Base-by-base conservation (phyloP, 371 early-diverging fungal genomes). In the Scutellospora calospora region DNA sequence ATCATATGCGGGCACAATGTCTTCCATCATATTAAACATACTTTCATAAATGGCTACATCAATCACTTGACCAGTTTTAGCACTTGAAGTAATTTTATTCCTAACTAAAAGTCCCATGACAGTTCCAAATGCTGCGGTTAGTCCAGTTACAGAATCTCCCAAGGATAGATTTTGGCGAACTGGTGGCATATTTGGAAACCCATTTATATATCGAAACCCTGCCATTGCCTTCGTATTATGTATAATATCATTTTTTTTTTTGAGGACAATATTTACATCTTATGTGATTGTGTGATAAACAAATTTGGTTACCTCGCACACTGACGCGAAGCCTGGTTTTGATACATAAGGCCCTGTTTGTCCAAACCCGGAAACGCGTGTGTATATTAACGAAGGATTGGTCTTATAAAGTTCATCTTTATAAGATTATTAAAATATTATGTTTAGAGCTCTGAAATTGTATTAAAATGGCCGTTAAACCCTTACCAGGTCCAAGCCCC, bases 11-110 rank as follows among this genome's bases (percentile, higher is more conserved):
- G 90, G 89, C 27, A 90, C 79, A 60, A 88, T 83, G 9, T 88
- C 84, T 72, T 90, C 90, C 88, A 89, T 89, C 89, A 90, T 87
- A 55, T 88, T 89, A 57, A 90, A 79, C 69, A 90, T 83, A 62
- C 85, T 85, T 60, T 90, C 90, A 79, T 89, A 89, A 59, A 90
- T 89, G 20, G 90, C 87, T 5, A 90, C 89, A 82, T 90, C 90
- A 3, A 90, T 87, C 2, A 89, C 89, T 80, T 90, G 90, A 0
- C 90, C 90, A 5, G 88, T 83, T 33, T 31, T 49, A 29, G 41
- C 33, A 12, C 22, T 62, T 11, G 52, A 51, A 20, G 45, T 20
- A 5, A 88, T 25, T 59, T 87, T 87, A 79, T 87, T 83, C 25
- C 85, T 86, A 16, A 86, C 87, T 27, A 88, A 74, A 25, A 88